Conservation (phyloP, 768 basidiomycete genomes). For the Naganishia vaughanmartiniae region DNA sequence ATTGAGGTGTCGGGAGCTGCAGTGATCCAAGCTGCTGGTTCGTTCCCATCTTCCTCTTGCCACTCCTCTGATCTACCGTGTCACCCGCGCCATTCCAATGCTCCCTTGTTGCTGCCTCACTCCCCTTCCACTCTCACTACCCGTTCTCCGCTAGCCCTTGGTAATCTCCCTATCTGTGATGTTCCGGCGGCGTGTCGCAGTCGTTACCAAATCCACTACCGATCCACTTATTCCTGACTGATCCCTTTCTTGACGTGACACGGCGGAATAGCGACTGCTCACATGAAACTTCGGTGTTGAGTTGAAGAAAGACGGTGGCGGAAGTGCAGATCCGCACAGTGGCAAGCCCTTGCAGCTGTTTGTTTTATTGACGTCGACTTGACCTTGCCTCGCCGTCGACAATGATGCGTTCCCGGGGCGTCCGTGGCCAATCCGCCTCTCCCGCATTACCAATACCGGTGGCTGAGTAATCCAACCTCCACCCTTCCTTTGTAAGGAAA, state of each 20-base stretch:
- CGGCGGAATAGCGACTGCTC: background rate
- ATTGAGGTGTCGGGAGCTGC: background rate
- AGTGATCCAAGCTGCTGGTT: background rate
- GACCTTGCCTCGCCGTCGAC: conserved; percentile 7
- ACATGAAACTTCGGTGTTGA: conserved; percentile 17
- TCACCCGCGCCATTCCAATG: background rate
- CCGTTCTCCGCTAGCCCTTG: too few relatives aligned
- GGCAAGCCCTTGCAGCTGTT: background rate
- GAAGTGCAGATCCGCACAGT: background rate
- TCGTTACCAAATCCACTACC: background rate
- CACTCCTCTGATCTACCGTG: background rate
- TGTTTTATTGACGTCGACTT: conserved; percentile 22
- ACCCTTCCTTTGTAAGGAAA: background rate
- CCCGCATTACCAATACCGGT: conserved; percentile 20
- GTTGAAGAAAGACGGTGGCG: conserved; percentile 26
- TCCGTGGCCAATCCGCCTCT: conserved; percentile 13
- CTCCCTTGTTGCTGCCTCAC: background rate
- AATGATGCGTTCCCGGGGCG: background rate
- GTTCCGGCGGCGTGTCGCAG: background rate
- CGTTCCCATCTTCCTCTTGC: background rate
- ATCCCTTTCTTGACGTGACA: background rate
- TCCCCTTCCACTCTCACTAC: too few relatives aligned
- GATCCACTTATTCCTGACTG: conserved; percentile 7
- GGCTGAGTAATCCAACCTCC: conserved; percentile 25
- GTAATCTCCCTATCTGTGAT: background rate